These are phyloP conservation scores for Ophiostoma populinum DNA, from an alignment of 2,329 filamentous ascomycete genomes.

Conservation along the genomic window DNA sequence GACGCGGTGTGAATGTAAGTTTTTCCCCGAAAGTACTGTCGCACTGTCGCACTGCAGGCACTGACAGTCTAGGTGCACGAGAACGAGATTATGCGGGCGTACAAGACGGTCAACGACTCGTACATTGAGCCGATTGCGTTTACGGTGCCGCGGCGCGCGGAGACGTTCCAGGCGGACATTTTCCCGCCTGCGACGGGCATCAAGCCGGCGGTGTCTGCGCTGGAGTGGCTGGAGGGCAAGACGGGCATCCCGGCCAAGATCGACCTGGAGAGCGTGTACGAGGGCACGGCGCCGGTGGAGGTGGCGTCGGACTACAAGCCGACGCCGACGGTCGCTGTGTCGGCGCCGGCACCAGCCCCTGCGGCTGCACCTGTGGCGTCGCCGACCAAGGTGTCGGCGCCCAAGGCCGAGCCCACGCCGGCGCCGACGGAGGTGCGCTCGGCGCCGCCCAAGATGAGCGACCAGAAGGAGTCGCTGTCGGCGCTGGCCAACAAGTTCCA, in stretches of 20 bases:
- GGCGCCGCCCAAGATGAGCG: conserved; percentile 53
- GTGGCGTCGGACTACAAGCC: conserved; percentile 53
- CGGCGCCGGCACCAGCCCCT: conserved; percentile 25
- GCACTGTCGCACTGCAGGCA: too few species aligned
- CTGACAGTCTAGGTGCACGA: conserved; percentile 51
- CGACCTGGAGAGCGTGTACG: conserved; percentile 80
- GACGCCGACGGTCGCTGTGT: conserved; percentile 22
- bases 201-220: conserved; percentile 62
- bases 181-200: conserved; percentile 71
- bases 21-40: neutral
- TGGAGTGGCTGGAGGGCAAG: conserved; percentile 79
- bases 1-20: conserved; percentile 76
- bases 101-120: conserved; percentile 88
- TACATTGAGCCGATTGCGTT: conserved; percentile 97
- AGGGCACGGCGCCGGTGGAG: conserved; percentile 65
- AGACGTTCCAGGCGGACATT: conserved; percentile 94
- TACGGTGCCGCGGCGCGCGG: conserved; percentile 81
- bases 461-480: conserved; percentile 76
- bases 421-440: conserved; percentile 22
- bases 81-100: conserved; percentile 88
- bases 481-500: conserved; percentile 75
- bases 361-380: conserved; percentile 21
- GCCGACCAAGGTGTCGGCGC: conserved; percentile 17
- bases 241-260: conserved; percentile 76
- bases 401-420: conserved; percentile 26